Percentiles rank a stretch among this genome's conserved stretches.
Evolutionary conservation across 2,329 filamentous ascomycete species (phyloP).

Genomic region (Penicillium frequentans): DNA sequence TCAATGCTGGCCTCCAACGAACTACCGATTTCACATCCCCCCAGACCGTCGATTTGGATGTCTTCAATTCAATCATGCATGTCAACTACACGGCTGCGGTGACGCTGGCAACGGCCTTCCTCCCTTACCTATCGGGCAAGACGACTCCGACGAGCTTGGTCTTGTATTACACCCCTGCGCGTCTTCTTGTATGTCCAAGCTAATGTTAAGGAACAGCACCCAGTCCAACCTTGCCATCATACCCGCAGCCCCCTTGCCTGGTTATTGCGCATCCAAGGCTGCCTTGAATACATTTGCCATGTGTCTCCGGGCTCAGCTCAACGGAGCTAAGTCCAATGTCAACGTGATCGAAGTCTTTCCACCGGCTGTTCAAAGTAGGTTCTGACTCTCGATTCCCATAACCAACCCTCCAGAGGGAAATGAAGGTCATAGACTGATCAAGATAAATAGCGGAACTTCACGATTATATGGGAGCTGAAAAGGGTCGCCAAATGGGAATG

Average conservation of each 20-base stretch:
- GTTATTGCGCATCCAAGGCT: constrained; percentile 57
- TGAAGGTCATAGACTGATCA: not conserved
- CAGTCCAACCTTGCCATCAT: constrained; percentile 49
- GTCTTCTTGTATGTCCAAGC: too few relatives aligned
- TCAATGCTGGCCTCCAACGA: too few relatives aligned
- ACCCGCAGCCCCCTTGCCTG: constrained; percentile 48
- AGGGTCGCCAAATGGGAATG: constrained; percentile 50
- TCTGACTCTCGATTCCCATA: not conserved
- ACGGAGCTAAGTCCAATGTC: constrained; percentile 37
- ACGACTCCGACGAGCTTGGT: too few relatives aligned
- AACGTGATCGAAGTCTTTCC: constrained; percentile 49
- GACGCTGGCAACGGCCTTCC: too few relatives aligned
- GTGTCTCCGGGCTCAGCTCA: constrained; percentile 47
- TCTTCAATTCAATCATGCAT: too few relatives aligned
- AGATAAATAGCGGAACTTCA: constrained; percentile 50
- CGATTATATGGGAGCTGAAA: constrained; percentile 45
- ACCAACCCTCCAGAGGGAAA: too few relatives aligned
- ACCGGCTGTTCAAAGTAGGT: constrained; percentile 39
- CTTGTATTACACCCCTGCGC: too few relatives aligned
- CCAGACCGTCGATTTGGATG: too few relatives aligned
- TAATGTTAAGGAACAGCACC: constrained; percentile 26
- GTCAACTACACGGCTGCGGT: too few relatives aligned
- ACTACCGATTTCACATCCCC: too few relatives aligned
- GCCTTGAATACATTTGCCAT: constrained; percentile 53
- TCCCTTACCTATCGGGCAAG: too few relatives aligned